phyloP scores from a whole-genome alignment of 371 early-diverging fungal genomes.

The Apophysomyces elegans region DNA sequence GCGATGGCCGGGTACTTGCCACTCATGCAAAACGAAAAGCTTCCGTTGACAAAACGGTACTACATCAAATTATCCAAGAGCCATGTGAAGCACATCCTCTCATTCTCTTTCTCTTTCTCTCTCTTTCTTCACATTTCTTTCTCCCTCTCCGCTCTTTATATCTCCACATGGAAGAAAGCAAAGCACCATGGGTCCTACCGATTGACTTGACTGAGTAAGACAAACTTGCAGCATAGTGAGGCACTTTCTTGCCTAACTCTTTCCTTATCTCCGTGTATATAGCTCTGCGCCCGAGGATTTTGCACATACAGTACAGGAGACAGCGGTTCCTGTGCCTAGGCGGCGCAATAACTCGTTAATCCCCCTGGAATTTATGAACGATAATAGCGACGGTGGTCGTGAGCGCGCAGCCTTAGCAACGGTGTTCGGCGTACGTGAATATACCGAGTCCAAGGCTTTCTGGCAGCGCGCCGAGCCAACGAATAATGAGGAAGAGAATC shows the following conservation, averaged over 20 bases:
- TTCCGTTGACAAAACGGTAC: conserved; percentile 6
- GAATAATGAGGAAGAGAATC: conserved; percentile 5
- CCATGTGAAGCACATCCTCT: conserved; percentile 1
- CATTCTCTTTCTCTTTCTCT: background rate
- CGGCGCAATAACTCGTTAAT: conserved; percentile 48
- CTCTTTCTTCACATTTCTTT: background rate
- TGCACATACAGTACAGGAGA: conserved; percentile 23
- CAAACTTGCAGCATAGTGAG: conserved; percentile 1
- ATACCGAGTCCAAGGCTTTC: conserved; percentile 46
- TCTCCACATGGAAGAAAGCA: background rate
- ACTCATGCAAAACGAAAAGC: conserved; percentile 6
- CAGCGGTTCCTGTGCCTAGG: conserved; percentile 31
- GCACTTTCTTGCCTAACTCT: conserved; percentile 8
- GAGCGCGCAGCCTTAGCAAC: conserved; percentile 54
- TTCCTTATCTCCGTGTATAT: conserved; percentile 4
- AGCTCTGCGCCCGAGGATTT: background rate
- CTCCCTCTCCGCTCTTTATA: background rate
- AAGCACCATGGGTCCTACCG: background rate
- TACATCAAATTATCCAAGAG: conserved; percentile 6
- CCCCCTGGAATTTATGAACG: conserved; percentile 41
- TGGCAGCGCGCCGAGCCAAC: conserved; percentile 39
- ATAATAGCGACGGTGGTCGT: conserved; percentile 41
- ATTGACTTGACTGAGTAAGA: background rate
- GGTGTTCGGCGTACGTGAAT: conserved; percentile 55
- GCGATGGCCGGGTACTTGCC: background rate